A percentile compares a stretch with the other conserved stretches of the same genome.
phyloP scores from a whole-genome alignment of 2,329 filamentous ascomycete species.

The Phialophora expanda region DNA sequence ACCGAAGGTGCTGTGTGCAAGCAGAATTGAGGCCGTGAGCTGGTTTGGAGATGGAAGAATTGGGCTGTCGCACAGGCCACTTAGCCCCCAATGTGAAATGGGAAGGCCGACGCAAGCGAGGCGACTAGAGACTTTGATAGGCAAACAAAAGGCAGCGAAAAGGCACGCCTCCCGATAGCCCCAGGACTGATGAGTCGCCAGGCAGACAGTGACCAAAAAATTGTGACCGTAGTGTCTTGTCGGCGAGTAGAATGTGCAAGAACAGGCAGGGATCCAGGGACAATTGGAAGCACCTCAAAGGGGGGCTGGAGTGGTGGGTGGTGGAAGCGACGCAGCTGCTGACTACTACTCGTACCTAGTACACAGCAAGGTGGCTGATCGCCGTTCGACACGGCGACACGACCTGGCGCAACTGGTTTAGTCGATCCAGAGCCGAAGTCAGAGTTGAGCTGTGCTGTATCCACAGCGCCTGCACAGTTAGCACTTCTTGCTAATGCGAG shows the following conservation, averaged over 20 bases:
- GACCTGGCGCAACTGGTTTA: background rate
- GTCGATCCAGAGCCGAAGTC: background rate
- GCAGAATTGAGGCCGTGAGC: background rate
- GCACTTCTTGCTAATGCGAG: background rate
- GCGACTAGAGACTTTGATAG: slow-evolving; percentile 7
- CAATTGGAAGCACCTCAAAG: background rate
- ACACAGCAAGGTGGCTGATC: background rate
- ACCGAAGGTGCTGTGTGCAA: background rate
- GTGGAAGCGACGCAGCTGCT: background rate
- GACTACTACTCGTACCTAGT: background rate
- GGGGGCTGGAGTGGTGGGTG: background rate
- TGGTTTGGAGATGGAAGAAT: background rate
- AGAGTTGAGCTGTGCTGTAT: background rate
- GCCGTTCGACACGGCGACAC: background rate
- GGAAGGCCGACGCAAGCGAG: slow-evolving; percentile 13
- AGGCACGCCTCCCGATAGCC: background rate
- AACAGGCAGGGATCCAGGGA: slow-evolving; percentile 1
- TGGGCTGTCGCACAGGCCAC: background rate
- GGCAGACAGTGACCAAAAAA: background rate
- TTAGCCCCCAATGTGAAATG: slow-evolving; percentile 6
- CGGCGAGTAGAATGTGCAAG: slow-evolving; percentile 1
- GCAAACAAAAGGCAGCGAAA: slow-evolving; percentile 4
- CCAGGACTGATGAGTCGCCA: background rate
- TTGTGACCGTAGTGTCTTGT: background rate
- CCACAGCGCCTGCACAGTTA: background rate